These are phyloP conservation scores for Coemansia sp. DNA, from an alignment of 192 early-diverging fungal species.

Conservation along the genomic window DNA sequence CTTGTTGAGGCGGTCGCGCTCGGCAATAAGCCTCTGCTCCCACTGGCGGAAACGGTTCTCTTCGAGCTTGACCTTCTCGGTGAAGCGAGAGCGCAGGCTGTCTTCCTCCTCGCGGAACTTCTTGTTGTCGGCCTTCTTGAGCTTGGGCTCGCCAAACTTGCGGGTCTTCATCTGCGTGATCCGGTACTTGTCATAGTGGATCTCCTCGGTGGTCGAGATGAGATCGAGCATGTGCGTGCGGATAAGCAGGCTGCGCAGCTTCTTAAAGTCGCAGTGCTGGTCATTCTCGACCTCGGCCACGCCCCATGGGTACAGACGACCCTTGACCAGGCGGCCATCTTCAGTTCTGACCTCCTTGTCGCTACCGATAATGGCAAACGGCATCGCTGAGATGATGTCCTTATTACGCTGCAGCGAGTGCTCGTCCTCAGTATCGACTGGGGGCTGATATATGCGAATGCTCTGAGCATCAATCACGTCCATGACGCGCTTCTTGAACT, in stretches of 20 bases:
- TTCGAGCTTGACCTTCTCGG: conserved; percentile 95
- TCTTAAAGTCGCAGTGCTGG: conserved; percentile 96
- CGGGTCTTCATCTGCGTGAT: conserved; percentile 83
- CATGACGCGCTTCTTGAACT: conserved; percentile 94
- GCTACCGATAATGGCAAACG: conserved; percentile 93
- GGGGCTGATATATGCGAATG: conserved; percentile 89
- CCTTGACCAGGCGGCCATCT: conserved; percentile 89
- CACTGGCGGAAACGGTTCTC: conserved; percentile 98
- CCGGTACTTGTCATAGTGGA: conserved; percentile 94
- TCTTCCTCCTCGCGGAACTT: conserved; percentile 99
- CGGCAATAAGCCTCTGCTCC: conserved; percentile 93
- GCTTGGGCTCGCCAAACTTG: conserved; percentile 83
- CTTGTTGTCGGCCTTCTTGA: conserved; percentile 77
- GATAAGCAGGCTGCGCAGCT: conserved; percentile 93
- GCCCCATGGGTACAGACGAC: conserved; percentile 97
- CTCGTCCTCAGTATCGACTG: conserved; percentile 89
- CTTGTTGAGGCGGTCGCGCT: conserved; percentile 98
- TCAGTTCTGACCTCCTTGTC: conserved; percentile 78
- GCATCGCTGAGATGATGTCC: conserved; percentile 87
- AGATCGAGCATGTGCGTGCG: conserved; percentile 98
- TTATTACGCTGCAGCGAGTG: conserved; percentile 73
- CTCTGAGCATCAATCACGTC: conserved; percentile 90
- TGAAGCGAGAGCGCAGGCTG: conserved; percentile 90
- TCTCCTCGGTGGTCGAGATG: conserved; percentile 89
- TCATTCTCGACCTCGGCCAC: conserved; percentile 99